A percentile compares a stretch with the other conserved stretches of the same genome.
Conservation (phyloP, 108 stramenopile genomes). For the Schizochytrium sp. region DNA sequence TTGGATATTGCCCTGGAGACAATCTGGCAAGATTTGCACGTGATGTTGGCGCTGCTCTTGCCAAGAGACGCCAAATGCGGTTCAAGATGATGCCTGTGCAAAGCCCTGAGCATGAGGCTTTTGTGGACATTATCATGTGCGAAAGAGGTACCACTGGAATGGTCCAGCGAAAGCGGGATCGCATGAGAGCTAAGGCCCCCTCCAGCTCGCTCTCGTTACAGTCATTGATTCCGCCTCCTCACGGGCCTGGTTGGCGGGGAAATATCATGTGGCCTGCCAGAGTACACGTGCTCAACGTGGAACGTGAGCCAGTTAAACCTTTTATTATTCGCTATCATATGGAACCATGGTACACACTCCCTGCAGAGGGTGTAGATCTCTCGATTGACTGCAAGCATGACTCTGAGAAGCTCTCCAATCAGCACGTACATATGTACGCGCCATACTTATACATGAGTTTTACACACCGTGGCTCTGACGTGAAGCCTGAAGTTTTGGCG, state of each 20-base stretch:
- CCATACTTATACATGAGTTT: constrained; percentile 11
- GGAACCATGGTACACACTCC: not conserved
- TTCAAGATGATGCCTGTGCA: not conserved
- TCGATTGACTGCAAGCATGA: not conserved
- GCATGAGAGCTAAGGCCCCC: not conserved
- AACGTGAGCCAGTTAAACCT: not conserved
- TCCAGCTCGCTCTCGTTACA: too few relatives aligned
- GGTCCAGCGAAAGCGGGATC: not conserved
- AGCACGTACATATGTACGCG: not conserved
- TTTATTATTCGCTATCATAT: not conserved
- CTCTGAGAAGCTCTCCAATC: not conserved
- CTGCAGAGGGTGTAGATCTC: constrained; percentile 5
- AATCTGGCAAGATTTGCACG: not conserved
- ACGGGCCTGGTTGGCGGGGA: not conserved
- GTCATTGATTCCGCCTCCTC: too few relatives aligned
- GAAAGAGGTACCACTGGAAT: constrained; percentile 19
- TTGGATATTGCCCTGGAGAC: constrained; percentile 18
- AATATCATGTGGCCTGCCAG: not conserved
- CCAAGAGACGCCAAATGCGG: not conserved
- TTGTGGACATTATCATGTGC: not conserved
- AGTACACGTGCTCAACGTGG: not conserved
- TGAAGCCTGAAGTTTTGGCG: too few relatives aligned
- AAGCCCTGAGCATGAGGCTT: not conserved
- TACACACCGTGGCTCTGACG: not conserved
- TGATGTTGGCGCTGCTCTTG: not conserved